Conservation (phyloP, 805 yeast genomes). For the Metschnikowia kofuensis region DNA sequence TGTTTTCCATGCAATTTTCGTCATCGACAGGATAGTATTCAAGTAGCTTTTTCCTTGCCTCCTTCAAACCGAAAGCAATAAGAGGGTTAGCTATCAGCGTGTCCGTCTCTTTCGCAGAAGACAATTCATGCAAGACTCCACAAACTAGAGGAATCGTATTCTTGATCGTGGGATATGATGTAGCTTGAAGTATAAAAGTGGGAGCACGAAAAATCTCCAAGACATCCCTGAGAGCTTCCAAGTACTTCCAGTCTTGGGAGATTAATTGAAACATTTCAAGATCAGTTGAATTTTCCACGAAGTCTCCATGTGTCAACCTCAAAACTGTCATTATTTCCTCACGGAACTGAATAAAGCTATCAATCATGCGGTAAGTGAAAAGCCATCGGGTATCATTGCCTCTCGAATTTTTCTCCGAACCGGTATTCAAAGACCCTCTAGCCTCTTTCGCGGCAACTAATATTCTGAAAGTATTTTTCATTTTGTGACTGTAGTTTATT, state of each 20-base stretch:
- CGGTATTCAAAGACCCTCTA: not conserved
- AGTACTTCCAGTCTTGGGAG: conserved; percentile 1
- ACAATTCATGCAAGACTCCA: not conserved
- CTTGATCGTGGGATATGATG: not conserved
- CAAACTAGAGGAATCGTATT: not conserved
- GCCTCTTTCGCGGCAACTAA: not conserved
- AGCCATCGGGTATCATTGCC: conserved; percentile 1
- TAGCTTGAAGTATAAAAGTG: not conserved
- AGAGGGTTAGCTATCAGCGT: not conserved
- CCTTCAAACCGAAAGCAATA: not conserved
- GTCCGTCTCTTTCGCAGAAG: not conserved
- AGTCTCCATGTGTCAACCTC: not conserved
- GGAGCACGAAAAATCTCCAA: not conserved
- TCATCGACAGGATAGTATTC: not conserved
- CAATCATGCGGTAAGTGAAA: conserved; percentile 3
- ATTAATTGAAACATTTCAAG: not conserved
- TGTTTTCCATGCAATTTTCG: not conserved
- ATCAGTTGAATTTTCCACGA: not conserved
- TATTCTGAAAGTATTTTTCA: not conserved
- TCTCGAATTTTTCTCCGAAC: not conserved
- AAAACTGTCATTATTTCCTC: not conserved
- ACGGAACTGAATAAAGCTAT: not conserved
- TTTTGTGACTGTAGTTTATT: not conserved
- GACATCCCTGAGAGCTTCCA: not conserved
- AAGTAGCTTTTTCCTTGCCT: not conserved